Evolutionary conservation across 495 filamentous ascomycete species (phyloP), one percentile per base, ranked within the genome.

Genomic region (Talaromyces stipitatus): DNA sequence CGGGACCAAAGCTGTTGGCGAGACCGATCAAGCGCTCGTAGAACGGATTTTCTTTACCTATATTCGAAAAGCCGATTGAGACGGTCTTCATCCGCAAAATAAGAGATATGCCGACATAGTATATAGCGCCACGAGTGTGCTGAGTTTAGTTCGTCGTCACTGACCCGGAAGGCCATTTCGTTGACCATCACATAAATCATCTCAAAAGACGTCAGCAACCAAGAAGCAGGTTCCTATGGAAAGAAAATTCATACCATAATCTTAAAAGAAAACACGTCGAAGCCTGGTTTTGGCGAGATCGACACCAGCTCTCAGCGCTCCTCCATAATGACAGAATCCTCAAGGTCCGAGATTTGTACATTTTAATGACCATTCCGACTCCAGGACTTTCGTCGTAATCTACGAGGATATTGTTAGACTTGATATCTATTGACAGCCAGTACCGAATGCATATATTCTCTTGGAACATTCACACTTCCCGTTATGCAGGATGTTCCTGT

Each of bases 121-220:
- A 71, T 69, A 38, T 68, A 62, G 61, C 74, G 74, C 66, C 79
- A 78, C 29, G 75, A 75, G 61, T 77, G 73, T 68, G 41, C 69
- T 69, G 60, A 72, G 64, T 58, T 56, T 18, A 69, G 52, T 36
- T 66, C 41, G 3, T 58, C 26, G 6, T 66, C 52, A 16, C 41
- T 50, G 28, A 68, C 60, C 41, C 50, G 57, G 22, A 68, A 69
- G 58, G 63, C 62, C 61, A 69, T 62, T 32, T 59, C 51, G 24
- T 62, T 65, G 20, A 57, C 22, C 50, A 68, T 66, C 7, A 64
- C 61, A 26, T 70, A 70, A 10, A 70, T 67, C 46, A 64, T 65
- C 64, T 70, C 1, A 28, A 14, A 20, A 32, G 9, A 16, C n/a
- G 30, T 61, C 36, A 50, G 53, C 12, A 57, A 33, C 20, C 14